Evolutionary conservation across 441 rosid genomes (phyloP), one percentile per base, ranked within the genome.

Genomic region (Melastoma candidum): DNA sequence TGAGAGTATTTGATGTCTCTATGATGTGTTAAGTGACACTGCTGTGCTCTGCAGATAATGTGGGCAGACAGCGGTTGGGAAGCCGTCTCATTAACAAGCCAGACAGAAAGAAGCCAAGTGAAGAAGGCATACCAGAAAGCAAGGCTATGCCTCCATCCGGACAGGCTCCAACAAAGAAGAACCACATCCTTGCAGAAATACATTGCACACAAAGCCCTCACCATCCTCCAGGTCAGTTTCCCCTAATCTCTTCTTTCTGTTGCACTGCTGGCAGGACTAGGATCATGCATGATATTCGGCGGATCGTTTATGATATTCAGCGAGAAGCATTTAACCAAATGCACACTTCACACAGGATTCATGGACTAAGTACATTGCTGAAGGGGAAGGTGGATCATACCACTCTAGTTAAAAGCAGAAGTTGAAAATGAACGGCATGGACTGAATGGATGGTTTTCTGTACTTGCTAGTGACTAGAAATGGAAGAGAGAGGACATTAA

Each of bases 121-220:
- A 92, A 84, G 74, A 92, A 80, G 74, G 96, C 87, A 60, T 85
- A 92, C 63, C 98, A 92, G 69, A 87, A 75, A 71, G 94, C 96
- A 54, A 75, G 95, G 63, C 78, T 87, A 51, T 92, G 98, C 58
- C 89, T 92, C 64, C 98, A 92, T 65, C 98, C 98, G 0, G 96
- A 87, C 71, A 92, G 87, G 71, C 61, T 92, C 47, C 98, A 87
- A 59, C 98, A 92, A 59, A 79, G 92, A 77, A 80, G 92, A 61
- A 82, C 84, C 47, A 74, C 94, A 25, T 60, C 29, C 0, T 64
- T 63, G 12, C 96, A 87, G 47, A 92, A 85, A 51, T 78, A 76
- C 51, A 53, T 87, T 0, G 94, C 98, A 7, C 73, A 79, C 44
- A 80, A 78, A 68, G 85, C 76, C 59, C 87, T 92, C 75, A 53